Conservation (phyloP, 208 protist genomes). For the Trypanosomatidae sp. region DNA sequence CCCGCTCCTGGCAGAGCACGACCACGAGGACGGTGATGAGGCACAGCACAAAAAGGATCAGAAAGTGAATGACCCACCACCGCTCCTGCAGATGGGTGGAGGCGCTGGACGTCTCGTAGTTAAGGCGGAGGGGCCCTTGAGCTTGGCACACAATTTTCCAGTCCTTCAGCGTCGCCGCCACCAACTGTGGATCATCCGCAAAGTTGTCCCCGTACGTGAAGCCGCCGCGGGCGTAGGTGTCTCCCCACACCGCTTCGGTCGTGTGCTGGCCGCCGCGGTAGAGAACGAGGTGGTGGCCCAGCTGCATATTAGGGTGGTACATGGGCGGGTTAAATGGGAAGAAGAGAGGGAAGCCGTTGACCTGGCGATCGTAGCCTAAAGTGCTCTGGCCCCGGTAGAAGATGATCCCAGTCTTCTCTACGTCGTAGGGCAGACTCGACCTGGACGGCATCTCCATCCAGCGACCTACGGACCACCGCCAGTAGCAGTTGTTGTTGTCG, state of each 20-base stretch:
- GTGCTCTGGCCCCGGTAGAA: constrained; percentile 19
- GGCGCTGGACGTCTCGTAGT: constrained; percentile 12
- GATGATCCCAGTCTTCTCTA: constrained; percentile 11
- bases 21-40: constrained; percentile 29
- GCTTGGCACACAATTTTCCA: constrained; percentile 27
- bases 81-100: constrained; percentile 11
- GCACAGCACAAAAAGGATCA: constrained; percentile 28
- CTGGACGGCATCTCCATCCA: constrained; percentile 20
- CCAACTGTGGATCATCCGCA: not conserved
- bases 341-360: constrained; percentile 11
- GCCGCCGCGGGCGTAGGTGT: constrained; percentile 22
- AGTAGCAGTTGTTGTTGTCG: constrained; percentile 15
- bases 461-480: constrained; percentile 29
- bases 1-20: constrained; percentile 38
- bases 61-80: constrained; percentile 34
- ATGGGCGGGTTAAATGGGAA: not conserved
- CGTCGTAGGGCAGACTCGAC: not conserved
- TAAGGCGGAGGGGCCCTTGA: constrained; percentile 17
- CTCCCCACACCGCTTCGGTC: constrained; percentile 15
- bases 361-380: not conserved
- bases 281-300: constrained; percentile 16
- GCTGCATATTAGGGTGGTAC: not conserved
- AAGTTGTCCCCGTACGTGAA: constrained; percentile 26
- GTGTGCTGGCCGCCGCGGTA: constrained; percentile 10
- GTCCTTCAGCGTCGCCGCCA: not conserved